Base-by-base conservation (phyloP, 352 stramenopile species). In the Globisporangium nagaii region DNA sequence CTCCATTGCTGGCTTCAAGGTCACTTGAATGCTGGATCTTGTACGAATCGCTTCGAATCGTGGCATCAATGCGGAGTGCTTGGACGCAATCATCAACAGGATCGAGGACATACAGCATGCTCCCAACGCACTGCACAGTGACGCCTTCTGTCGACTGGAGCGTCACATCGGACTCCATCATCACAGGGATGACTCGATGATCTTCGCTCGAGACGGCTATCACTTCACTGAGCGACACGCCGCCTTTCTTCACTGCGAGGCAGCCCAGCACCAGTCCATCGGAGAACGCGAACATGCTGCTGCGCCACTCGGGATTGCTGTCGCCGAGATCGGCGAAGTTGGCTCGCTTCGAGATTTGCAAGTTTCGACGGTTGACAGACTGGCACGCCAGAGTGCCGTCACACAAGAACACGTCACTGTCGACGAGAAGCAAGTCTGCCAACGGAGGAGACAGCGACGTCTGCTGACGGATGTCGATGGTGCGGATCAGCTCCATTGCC, bases 21-120 rank as follows among this genome's bases (percentile, higher is more conserved):
- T 50, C 43, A 22, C 30, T n/a, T 5, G 43, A 37, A 5, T 75
- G 71, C 27, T 63, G 58, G 17, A 85, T 85, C 3, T 63, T 63
- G 32, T 75, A 81, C 0, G 71, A 80, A 28, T 85, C 70, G 22
- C 75, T 85, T 40, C 68, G 64, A 37, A 80, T 61, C 15, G 70
- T 77, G 22, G 67, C 68, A 3, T 57, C 41, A 2, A 70, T 25
- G 27, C 49, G 35, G 44, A 57, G 25, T 0, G 65, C 55, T 8
- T 50, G 46, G 9, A 75, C 34, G 51, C 36, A 41, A 43, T 53
- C 34, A 22, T 48, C 36, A 1, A 59, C 4, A 2, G 53, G 37
- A 42, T 79, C 58, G 1, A 84, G 17, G n/a, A 62, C 42, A 13
- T 75, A 70, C 10, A 84, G 9, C 24, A 62, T 45, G 22, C 75